Percentiles rank a stretch among this genome's conserved stretches.
Evolutionary conservation across 371 early-diverging fungal genomes (phyloP).

Genomic region (Mortierella sp.): DNA sequence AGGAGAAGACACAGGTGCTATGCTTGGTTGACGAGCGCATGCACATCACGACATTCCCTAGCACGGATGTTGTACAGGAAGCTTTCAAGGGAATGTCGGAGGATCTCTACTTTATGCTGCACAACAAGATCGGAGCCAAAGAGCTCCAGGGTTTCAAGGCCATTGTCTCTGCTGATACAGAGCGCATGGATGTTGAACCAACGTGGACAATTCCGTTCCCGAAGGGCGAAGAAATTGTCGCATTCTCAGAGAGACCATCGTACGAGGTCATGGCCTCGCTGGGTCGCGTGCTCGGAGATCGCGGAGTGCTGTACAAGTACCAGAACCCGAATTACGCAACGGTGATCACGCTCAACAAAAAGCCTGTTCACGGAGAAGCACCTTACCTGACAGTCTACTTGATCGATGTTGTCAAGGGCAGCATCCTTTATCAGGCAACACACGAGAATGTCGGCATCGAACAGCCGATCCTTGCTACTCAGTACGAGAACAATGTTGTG

Average conservation of each 20-base stretch:
- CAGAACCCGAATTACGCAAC: slow-evolving; percentile 91
- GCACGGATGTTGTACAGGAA: slow-evolving; percentile 60
- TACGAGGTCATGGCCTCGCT: slow-evolving; percentile 73
- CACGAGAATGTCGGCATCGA: slow-evolving; percentile 75
- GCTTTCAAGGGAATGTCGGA: slow-evolving; percentile 62
- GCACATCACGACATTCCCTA: slow-evolving; percentile 72
- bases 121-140: slow-evolving; percentile 54
- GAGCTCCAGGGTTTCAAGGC: slow-evolving; percentile 64
- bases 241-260: slow-evolving; percentile 53
- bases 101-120: slow-evolving; percentile 68
- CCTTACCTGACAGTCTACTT: slow-evolving; percentile 72
- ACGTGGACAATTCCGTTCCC: slow-evolving; percentile 75
- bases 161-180: slow-evolving; percentile 60
- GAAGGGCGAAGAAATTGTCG: slow-evolving; percentile 65
- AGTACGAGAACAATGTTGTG: slow-evolving; percentile 91
- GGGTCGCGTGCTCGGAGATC: slow-evolving; percentile 93
- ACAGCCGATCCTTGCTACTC: slow-evolving; percentile 66
- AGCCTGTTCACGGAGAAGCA: slow-evolving; percentile 24
- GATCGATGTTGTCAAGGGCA: slow-evolving; percentile 89
- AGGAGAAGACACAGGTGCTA: slow-evolving; percentile 71
- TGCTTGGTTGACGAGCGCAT: slow-evolving; percentile 71
- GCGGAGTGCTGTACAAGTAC: slow-evolving; percentile 96
- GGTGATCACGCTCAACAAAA: slow-evolving; percentile 63
- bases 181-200: slow-evolving; percentile 62
- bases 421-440: slow-evolving; percentile 75